A percentile compares a stretch with the other conserved stretches of the same genome.
phyloP scores from a whole-genome alignment of 305 asterid genomes.

The Fraxinus baroniana region DNA sequence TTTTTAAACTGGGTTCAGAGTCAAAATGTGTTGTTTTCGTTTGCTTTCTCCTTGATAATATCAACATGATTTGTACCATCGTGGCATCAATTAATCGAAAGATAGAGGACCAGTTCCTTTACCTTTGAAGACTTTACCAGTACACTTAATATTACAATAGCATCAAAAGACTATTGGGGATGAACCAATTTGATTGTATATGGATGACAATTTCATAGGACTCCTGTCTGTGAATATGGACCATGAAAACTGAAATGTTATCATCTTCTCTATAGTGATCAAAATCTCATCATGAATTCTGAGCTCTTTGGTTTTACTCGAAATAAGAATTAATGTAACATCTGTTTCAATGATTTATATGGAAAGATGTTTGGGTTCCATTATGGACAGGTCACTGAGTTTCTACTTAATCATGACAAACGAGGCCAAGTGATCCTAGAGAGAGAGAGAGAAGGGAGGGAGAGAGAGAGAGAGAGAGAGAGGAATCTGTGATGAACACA shows the following conservation, averaged over 20 bases:
- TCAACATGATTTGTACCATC: background rate
- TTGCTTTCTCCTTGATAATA: background rate
- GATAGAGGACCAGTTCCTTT: background rate
- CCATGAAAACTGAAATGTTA: background rate
- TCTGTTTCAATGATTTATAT: background rate
- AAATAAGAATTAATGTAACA: background rate
- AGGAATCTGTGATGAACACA: background rate
- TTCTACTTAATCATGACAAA: background rate
- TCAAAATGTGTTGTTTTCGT: background rate
- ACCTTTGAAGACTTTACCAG: background rate
- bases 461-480: too few relatives aligned
- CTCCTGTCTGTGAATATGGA: background rate
- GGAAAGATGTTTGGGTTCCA: background rate
- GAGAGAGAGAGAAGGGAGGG: too few relatives aligned
- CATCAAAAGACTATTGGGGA: background rate
- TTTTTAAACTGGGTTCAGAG: background rate
- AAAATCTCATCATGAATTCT: background rate
- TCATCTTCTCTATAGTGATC: background rate
- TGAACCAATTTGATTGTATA: background rate
- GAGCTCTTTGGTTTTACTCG: background rate
- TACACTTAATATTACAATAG: background rate
- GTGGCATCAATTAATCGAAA: background rate
- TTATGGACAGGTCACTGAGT: background rate
- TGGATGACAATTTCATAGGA: background rate
- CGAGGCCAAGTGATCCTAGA: background rate